Conservation (phyloP, 164 flowering plant genomes). For the Annona squamosa region DNA sequence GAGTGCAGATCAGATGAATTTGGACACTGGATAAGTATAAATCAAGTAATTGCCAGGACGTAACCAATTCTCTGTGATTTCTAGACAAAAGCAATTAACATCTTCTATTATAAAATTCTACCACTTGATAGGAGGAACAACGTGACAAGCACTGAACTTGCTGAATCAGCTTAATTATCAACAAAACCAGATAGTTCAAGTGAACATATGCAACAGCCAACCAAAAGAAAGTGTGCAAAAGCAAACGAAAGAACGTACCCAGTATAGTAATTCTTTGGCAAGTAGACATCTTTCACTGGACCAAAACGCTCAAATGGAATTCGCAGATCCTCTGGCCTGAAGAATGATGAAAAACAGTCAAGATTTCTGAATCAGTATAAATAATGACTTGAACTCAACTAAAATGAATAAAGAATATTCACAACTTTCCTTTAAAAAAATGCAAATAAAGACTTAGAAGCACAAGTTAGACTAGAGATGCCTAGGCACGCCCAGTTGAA, state of each 20-base stretch:
- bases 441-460: neutral
- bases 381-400: neutral
- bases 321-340: constrained; percentile 89
- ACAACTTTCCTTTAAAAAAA: neutral
- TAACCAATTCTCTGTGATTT: neutral
- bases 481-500: neutral
- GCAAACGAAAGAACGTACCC: constrained; percentile 41
- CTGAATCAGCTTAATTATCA: neutral
- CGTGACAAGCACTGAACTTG: neutral
- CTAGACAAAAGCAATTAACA: neutral
- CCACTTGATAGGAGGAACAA: neutral
- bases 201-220: neutral
- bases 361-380: neutral
- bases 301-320: constrained; percentile 83
- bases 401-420: neutral
- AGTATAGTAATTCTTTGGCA: constrained; percentile 89
- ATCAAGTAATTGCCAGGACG: neutral
- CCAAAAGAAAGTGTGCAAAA: neutral
- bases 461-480: neutral
- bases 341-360: neutral
- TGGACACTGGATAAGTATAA: too few relatives aligned
- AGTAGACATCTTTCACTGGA: constrained; percentile 86
- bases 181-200: neutral
- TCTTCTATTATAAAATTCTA: neutral
- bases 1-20: too few relatives aligned